phyloP scores from a whole-genome alignment of 1,139 yeast genomes.

The Diutina mesorugosa region DNA sequence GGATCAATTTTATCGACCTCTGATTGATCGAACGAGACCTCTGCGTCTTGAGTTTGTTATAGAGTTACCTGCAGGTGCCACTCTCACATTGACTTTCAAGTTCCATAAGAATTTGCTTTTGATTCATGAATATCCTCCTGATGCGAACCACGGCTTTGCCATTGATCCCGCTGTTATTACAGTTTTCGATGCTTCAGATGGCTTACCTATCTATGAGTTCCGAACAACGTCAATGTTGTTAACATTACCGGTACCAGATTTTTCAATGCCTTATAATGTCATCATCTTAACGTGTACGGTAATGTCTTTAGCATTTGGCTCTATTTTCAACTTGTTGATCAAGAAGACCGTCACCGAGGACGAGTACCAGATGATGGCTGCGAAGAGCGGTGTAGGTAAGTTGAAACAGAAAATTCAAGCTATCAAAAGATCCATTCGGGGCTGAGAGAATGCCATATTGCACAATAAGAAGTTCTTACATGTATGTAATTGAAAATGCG shows the following conservation, averaged over 20 bases:
- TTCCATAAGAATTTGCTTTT: conserved; percentile 80
- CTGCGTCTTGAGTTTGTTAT: conserved; percentile 67
- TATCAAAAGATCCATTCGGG: neutral
- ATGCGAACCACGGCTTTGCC: conserved; percentile 96
- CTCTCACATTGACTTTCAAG: conserved; percentile 55
- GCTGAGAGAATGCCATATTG: neutral
- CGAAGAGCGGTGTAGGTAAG: neutral
- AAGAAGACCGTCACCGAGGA: conserved; percentile 69
- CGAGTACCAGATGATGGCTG: conserved; percentile 21
- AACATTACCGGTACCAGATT: conserved; percentile 93
- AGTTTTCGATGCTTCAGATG: conserved; percentile 19
- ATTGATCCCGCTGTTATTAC: conserved; percentile 80
- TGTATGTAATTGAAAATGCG: neutral
- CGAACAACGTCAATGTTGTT: conserved; percentile 79
- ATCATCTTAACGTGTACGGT: conserved; percentile 89
- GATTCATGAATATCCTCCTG: conserved; percentile 94
- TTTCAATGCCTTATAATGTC: conserved; percentile 97
- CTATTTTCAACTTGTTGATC: conserved; percentile 65
- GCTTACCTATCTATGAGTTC: conserved; percentile 32
- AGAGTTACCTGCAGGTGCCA: conserved; percentile 48
- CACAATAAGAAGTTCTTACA: neutral
- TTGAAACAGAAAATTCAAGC: neutral
- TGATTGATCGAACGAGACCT: conserved; percentile 70
- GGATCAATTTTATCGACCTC: conserved; percentile 58
- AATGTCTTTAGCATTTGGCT: conserved; percentile 86